Conservation (phyloP, 2,329 filamentous ascomycete species). For the Ceratocystis lukuohia region DNA sequence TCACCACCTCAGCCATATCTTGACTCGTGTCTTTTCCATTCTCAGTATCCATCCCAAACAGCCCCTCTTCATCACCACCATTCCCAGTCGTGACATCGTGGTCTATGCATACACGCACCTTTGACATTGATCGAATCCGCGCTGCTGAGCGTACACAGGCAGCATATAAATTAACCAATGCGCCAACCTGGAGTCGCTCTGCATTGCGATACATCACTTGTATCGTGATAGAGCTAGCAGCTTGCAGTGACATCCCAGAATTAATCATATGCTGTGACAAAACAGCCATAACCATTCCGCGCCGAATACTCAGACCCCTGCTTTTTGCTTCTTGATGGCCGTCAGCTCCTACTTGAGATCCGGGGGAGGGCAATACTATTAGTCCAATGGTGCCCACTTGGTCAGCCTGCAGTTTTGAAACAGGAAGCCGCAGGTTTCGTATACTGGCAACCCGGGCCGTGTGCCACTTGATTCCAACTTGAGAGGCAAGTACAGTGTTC, state of each 20-base stretch:
- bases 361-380: conserved; percentile 37
- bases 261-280: conserved; percentile 45
- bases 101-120: conserved; percentile 9
- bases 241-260: conserved; percentile 45
- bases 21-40: conserved; percentile 22
- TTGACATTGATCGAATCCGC: conserved; percentile 48
- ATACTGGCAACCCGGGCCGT: conserved; percentile 70
- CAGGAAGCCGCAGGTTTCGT: conserved; percentile 73
- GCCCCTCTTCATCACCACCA: conserved; percentile 2
- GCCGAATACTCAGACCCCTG: conserved; percentile 39
- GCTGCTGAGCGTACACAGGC: conserved; percentile 76
- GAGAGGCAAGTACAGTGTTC: conserved; percentile 39
- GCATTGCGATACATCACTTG: conserved; percentile 53
- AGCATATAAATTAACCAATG: conserved; percentile 67
- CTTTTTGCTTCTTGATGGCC: conserved; percentile 20
- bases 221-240: conserved; percentile 57
- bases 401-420: conserved; percentile 58
- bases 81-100: conserved; percentile 9
- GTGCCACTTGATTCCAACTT: conserved; percentile 59
- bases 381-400: conserved; percentile 87
- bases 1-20: conserved; percentile 38
- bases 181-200: conserved; percentile 50
- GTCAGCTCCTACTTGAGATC: conserved; percentile 24
- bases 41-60: conserved; percentile 19
- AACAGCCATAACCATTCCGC: conserved; percentile 71